Evolutionary conservation across 768 basidiomycete species (phyloP), one percentile per base, ranked within the genome.

Genomic region (Leccinum broughii): DNA sequence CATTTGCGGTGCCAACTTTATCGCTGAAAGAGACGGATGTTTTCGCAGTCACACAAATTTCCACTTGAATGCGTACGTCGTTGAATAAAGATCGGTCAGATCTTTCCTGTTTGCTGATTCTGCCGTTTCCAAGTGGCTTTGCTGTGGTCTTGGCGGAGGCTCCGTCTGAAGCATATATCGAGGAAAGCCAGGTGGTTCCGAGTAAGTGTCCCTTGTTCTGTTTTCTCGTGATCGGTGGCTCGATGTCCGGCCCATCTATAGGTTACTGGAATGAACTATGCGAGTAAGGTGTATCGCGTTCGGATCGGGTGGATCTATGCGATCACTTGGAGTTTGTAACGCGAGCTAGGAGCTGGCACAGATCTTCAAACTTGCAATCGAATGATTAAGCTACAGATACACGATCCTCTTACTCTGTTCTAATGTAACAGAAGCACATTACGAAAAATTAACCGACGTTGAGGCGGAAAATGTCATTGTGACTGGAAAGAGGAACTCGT

Each of bases 381-480:
- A 44, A 26, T 35, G 32, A 3, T 49, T 56, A 34, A 54, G 48
- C 51, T 68, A 70, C 35, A 59, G 30, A 59, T 56, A 57, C n/a
- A 26, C 44, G 32, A 56, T 55, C 48, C 20, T 39, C 35, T 57
- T 68, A 63, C 60, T 64, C 58, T 44, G 17, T 48, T 57, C 62
- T 59, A 56, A 37, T 35, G 37, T 46, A 49, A 56, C 48, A 11
- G 24, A 54, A n/a, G 30, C 13, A 53, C 8, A 8, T 17, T 54
- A 64, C 35, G 44, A 39, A 60, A 44, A 46, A 58, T 66, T 57
- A 70, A 65, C 85, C 89, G 70, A 85, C 83, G 78, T 92, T 92
- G 76, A 94, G 87, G 63, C 92, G 90, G 90, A 97, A 95, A 62
- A 95, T 87, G 73, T 95, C 92, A 75, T 96, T 96, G 70, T 82